Evolutionary conservation across 176 grass and related monocot genomes (phyloP).

Genomic region (Bromus sterilis): DNA sequence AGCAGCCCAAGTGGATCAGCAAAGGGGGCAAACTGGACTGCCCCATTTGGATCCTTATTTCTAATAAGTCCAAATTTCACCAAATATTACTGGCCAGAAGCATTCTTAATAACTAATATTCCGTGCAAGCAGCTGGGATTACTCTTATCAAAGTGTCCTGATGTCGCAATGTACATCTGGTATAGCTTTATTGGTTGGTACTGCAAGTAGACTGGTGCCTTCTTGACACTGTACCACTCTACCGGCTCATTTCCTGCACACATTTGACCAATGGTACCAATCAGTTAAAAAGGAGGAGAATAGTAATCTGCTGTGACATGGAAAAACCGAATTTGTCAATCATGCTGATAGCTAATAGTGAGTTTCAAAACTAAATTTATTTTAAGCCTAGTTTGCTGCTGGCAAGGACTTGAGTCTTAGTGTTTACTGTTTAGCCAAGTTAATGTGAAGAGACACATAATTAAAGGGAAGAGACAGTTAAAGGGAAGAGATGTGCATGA

Average conservation of each 20-base stretch:
- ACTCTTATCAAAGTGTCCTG: not conserved
- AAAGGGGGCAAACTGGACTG: not conserved
- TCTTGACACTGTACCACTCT: not conserved
- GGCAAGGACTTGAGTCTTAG: too few relatives aligned
- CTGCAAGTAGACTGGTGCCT: not conserved
- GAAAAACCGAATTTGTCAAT: not conserved
- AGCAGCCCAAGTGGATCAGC: not conserved
- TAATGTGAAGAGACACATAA: not conserved
- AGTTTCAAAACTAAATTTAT: not conserved
- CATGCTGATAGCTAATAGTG: not conserved
- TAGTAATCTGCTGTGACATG: not conserved
- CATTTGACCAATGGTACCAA: not conserved
- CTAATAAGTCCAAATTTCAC: not conserved
- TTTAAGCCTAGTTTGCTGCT: not conserved
- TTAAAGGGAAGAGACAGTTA: not conserved
- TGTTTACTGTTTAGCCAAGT: too few relatives aligned
- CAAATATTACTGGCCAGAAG: not conserved
- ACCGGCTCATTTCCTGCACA: not conserved
- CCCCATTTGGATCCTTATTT: not conserved
- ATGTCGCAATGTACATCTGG: not conserved
- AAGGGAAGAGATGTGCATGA: not conserved
- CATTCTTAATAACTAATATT: not conserved
- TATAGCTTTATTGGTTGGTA: not conserved
- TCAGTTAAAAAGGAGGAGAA: not conserved
- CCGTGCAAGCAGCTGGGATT: not conserved